Evolutionary conservation across 129 eudicot species (phyloP).

Genomic region (Daucus carota): DNA sequence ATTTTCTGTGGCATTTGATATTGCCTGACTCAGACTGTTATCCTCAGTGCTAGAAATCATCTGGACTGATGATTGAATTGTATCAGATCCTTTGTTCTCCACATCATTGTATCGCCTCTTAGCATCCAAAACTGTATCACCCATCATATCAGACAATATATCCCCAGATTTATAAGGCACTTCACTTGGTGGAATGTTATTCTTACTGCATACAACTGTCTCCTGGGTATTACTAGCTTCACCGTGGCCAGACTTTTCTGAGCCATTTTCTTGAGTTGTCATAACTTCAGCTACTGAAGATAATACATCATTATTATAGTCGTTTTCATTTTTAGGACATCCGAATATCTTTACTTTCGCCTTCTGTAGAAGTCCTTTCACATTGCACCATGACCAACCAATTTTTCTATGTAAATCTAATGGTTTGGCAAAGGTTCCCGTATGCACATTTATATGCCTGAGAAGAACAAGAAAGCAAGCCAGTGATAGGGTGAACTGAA

Average conservation of each 20-base stretch:
- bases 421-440: constrained; percentile 16
- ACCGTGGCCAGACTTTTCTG: not conserved
- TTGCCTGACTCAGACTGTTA: not conserved
- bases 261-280: not conserved
- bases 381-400: constrained; percentile 14
- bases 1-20: not conserved
- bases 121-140: not conserved
- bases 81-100: not conserved
- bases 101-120: not conserved
- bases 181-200: not conserved
- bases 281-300: constrained; percentile 1
- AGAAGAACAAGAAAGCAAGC: not conserved
- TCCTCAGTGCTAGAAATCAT: not conserved
- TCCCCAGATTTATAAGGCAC: not conserved
- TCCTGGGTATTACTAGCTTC: not conserved
- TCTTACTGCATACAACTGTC: not conserved
- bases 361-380: constrained; percentile 4
- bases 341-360: constrained; percentile 5
- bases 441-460: constrained; percentile 14
- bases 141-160: not conserved
- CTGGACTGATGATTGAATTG: not conserved
- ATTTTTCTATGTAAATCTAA: constrained; percentile 4
- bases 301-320: not conserved
- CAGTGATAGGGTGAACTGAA: not conserved
- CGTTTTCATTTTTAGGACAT: not conserved